phyloP scores from a whole-genome alignment of 306 rosid species.

The Dalbergia cultrata region DNA sequence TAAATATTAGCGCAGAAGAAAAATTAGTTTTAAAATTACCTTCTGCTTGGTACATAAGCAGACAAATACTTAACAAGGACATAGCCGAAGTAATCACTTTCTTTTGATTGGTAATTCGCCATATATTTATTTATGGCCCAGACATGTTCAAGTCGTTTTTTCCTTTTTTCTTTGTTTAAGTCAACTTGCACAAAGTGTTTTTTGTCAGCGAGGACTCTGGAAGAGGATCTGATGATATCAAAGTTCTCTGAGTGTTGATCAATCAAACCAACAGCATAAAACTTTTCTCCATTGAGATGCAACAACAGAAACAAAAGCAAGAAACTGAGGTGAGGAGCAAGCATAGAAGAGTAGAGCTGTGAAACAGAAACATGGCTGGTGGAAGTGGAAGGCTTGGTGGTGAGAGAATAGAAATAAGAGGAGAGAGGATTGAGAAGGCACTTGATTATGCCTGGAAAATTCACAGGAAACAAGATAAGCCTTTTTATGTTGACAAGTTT shows the following conservation, averaged over 20 bases:
- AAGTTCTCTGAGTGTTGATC: neutral
- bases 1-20: too few species aligned
- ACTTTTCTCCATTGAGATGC: neutral
- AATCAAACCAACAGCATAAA: too few species aligned
- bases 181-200: neutral
- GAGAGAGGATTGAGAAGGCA: slow-evolving; percentile 48
- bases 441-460: slow-evolving; percentile 44
- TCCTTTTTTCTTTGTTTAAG: neutral
- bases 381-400: neutral
- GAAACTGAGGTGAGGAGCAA: neutral
- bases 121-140: too few species aligned
- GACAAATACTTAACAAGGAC: neutral
- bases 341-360: neutral
- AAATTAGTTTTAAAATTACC: too few species aligned
- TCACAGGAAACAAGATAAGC: slow-evolving; percentile 43
- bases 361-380: slow-evolving; percentile 42
- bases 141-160: too few species aligned
- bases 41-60: neutral
- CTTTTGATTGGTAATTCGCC: too few species aligned
- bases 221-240: neutral
- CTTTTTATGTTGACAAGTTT: slow-evolving; percentile 32
- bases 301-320: neutral
- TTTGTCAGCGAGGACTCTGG: neutral
- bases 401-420: neutral
- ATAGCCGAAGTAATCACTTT: neutral